Conservation (phyloP, 805 yeast genomes). For the Candida ponderosae region DNA sequence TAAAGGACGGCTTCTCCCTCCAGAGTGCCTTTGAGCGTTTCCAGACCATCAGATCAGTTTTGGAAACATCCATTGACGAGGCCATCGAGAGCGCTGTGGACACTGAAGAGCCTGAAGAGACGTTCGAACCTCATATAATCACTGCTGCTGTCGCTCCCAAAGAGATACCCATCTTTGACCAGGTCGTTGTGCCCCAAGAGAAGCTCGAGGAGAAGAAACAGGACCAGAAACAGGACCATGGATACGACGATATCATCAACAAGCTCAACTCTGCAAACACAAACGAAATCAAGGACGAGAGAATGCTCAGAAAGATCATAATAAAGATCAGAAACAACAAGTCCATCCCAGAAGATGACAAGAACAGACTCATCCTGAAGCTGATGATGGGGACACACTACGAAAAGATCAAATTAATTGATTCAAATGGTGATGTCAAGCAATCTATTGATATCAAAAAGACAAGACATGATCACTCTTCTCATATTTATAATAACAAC, state of each 20-base stretch:
- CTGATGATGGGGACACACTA: slow-evolving; percentile 65
- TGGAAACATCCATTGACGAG: slow-evolving; percentile 22
- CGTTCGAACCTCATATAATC: slow-evolving; percentile 50
- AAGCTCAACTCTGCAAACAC: not conserved
- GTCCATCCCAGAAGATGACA: slow-evolving; percentile 13
- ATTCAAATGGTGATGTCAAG: slow-evolving; percentile 15
- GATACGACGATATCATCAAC: slow-evolving; percentile 3
- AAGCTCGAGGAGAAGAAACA: slow-evolving; percentile 5
- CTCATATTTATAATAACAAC: slow-evolving; percentile 10
- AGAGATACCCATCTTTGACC: slow-evolving; percentile 41
- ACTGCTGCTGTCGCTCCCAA: slow-evolving; percentile 38
- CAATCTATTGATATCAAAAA: not conserved
- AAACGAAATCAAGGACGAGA: slow-evolving; percentile 15
- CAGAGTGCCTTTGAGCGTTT: slow-evolving; percentile 45
- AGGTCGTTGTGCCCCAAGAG: slow-evolving; percentile 42
- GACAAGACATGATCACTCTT: too few relatives aligned
- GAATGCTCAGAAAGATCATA: slow-evolving; percentile 39
- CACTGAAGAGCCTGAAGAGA: slow-evolving; percentile 16
- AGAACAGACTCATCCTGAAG: slow-evolving; percentile 40
- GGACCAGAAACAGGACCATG: not conserved
- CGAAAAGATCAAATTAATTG: slow-evolving; percentile 33
- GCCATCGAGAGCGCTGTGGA: slow-evolving; percentile 23
- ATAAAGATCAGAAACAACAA: slow-evolving; percentile 24
- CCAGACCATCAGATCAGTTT: slow-evolving; percentile 26
- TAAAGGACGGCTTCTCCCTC: slow-evolving; percentile 38